Base-by-base conservation (phyloP, 192 early-diverging fungal genomes). In the Coemansia reversa region DNA sequence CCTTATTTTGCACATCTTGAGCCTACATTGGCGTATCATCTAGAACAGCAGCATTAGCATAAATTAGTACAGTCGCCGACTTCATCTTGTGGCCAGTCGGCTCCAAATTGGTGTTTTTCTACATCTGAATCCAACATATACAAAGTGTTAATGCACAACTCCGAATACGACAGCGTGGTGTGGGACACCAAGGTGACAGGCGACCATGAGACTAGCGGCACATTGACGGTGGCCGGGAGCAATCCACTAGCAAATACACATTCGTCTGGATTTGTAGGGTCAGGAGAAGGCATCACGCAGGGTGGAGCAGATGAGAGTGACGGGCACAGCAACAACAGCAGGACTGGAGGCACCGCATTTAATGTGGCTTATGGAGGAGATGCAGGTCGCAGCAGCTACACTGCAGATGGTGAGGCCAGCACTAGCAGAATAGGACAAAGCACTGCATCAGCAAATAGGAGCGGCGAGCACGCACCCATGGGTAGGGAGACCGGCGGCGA, bases 101-200 rank as follows among this genome's bases (percentile, higher is more conserved):
- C 55, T 25, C 39, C 56, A 55, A 23, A 51, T 51, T 9, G 27
- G 8, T 18, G 50, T 19, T 35, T 58, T 58, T 16, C 4, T 8
- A 27, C 22, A 23, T 58, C 35, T 22, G 14, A 24, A 54, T 45
- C 51, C 9, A 32, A 42, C 47, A n/a, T 18, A 27, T 32, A 35
- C 33, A 32, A 12, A 16, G 20, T 20, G 24, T 12, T 27, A 60
- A 80, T 80, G 78, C 78, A 80, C 22, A 65, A 71, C 51, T 80
- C 78, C 6, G 78, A 80, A 33, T 80, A 75, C 63, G 63, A 74
- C 63, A 80, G 72, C 66, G 78, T 80, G 22, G 66, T 75, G 55
- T 80, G 78, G 78, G 78, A 80, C 69, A 80, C 78, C 49, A 74
- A 63, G 35, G 55, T 51, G 16, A 24, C 67, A 11, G 66, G 64